Evolutionary conservation across 257 asterid species (phyloP).

Genomic region (Solanum chiquidenum): DNA sequence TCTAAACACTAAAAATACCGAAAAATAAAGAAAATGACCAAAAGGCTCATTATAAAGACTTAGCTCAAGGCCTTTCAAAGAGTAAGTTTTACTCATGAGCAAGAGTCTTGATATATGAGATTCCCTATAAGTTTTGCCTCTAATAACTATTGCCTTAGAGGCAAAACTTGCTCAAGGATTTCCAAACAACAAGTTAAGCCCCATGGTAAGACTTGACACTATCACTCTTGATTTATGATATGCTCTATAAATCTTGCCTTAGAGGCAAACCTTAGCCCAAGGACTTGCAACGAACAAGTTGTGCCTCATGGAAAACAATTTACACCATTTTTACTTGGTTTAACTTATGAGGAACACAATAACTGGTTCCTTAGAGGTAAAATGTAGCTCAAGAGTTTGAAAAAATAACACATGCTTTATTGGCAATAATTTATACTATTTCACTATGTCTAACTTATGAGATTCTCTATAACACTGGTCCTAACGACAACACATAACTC

Average conservation of each 20-base stretch:
- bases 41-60: neutral
- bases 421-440: neutral
- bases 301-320: neutral
- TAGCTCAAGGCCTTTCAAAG: neutral
- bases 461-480: neutral
- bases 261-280: neutral
- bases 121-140: neutral
- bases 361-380: neutral
- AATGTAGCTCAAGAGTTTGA: neutral
- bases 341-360: neutral
- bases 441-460: neutral
- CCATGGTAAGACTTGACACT: neutral
- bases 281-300: neutral
- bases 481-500: neutral
- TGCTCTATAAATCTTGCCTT: neutral
- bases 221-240: neutral
- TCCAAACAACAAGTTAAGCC: neutral
- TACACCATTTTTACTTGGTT: neutral
- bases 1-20: neutral
- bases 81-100: neutral
- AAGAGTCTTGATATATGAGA: neutral
- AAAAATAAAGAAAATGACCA: no score
- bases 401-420: neutral
- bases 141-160: neutral
- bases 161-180: neutral